A percentile compares a stretch with the other conserved stretches of the same genome.
phyloP scores from a whole-genome alignment of 345 rosid genomes.

The Bruguiera sexangula region DNA sequence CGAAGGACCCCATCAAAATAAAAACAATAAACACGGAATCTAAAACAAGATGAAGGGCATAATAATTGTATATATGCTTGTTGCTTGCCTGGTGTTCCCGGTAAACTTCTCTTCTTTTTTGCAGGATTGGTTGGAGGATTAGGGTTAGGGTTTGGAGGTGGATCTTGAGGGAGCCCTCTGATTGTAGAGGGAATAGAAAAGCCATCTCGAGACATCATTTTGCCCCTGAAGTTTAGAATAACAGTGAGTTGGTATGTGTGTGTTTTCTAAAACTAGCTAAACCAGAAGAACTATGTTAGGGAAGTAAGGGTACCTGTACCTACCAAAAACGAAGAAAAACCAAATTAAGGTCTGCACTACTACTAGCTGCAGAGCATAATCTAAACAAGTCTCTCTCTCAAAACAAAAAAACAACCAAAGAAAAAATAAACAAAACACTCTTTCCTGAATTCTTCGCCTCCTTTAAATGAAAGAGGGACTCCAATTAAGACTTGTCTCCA shows the following conservation, averaged over 20 bases:
- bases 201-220: constrained; percentile 60
- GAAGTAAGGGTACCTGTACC: constrained; percentile 12
- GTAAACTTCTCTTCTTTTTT: constrained; percentile 63
- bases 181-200: constrained; percentile 42
- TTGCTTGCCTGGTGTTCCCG: constrained; percentile 70
- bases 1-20: neutral
- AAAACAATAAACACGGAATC: neutral
- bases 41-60: too few relatives aligned
- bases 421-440: neutral
- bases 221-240: constrained; percentile 17
- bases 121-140: constrained; percentile 36
- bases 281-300: constrained; percentile 23
- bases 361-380: constrained; percentile 13
- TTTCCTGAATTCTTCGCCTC: neutral
- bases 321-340: constrained; percentile 35
- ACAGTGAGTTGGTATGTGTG: neutral
- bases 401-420: too few relatives aligned
- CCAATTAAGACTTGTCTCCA: constrained; percentile 17
- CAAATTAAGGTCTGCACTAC: constrained; percentile 19
- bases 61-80: neutral
- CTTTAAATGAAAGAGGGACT: constrained; percentile 3
- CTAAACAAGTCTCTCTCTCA: constrained; percentile 2
- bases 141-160: constrained; percentile 58
- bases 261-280: constrained; percentile 21
- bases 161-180: constrained; percentile 41